Percentiles rank a stretch among this genome's conserved stretches.
These are phyloP conservation scores for Pichia exigua DNA, from an alignment of 805 yeast species.

Conservation along the genomic window DNA sequence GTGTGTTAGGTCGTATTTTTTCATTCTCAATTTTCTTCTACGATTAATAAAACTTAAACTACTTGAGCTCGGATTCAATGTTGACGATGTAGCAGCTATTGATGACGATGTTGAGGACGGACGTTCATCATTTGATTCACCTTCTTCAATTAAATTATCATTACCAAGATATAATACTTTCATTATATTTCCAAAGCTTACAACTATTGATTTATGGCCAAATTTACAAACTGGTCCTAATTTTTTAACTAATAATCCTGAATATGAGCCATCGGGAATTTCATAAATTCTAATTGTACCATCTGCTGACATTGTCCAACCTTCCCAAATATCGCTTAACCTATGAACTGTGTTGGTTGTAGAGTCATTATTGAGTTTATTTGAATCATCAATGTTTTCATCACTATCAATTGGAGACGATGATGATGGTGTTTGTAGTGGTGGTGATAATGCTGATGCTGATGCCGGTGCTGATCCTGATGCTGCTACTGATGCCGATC, in stretches of 20 bases:
- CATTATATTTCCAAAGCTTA: conserved; percentile 66
- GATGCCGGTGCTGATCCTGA: too few relatives aligned
- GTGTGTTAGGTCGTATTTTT: conserved; percentile 30
- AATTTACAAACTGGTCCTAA: conserved; percentile 59
- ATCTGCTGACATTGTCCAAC: conserved; percentile 65
- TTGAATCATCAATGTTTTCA: background rate
- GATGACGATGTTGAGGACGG: conserved; percentile 2
- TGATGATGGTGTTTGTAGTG: background rate
- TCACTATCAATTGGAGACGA: background rate
- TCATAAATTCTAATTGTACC: conserved; percentile 57
- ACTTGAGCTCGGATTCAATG: conserved; percentile 18
- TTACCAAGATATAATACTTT: conserved; percentile 69
- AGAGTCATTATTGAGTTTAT: background rate
- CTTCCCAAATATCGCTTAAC: conserved; percentile 58
- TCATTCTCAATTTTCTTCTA: conserved; percentile 28
- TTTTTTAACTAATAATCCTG: conserved; percentile 43
- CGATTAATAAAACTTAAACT: conserved; percentile 30
- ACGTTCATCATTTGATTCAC: conserved; percentile 38
- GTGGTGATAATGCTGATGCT: too few relatives aligned
- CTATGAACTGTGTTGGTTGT: conserved; percentile 9
- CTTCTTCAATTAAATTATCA: conserved; percentile 60
- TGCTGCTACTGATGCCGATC: too few relatives aligned
- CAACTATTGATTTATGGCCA: conserved; percentile 72
- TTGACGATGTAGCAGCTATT: background rate
- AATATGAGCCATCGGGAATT: conserved; percentile 40